Conservation (phyloP, 192 early-diverging fungal species). For the Backusella sp. region DNA sequence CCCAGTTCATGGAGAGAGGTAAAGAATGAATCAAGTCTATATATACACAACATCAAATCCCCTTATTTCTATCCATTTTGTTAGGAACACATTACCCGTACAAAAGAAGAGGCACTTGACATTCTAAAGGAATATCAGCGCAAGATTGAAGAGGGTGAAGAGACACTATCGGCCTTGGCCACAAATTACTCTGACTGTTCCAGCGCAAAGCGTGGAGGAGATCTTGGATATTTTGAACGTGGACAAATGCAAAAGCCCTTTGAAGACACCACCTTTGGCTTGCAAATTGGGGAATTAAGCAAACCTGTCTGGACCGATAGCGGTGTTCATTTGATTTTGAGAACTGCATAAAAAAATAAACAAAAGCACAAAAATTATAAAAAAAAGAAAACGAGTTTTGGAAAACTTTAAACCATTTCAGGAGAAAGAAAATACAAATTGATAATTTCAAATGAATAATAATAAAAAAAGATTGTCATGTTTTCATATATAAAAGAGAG, state of each 20-base stretch:
- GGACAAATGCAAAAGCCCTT: conserved; percentile 93
- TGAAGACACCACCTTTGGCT: conserved; percentile 83
- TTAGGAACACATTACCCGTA: conserved; percentile 80
- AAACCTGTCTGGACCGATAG: conserved; percentile 84
- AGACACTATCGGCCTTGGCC: conserved; percentile 71
- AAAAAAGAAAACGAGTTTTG: neutral
- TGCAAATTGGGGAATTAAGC: conserved; percentile 83
- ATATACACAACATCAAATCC: neutral
- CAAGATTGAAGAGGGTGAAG: conserved; percentile 62
- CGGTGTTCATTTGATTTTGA: conserved; percentile 90
- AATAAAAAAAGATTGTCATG: neutral
- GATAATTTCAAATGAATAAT: neutral
- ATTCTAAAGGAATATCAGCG: conserved; percentile 64
- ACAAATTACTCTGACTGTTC: conserved; percentile 84
- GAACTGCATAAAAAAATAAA: conserved; percentile 66
- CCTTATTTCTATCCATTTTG: too few relatives aligned
- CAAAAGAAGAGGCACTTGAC: conserved; percentile 85
- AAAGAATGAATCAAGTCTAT: neutral
- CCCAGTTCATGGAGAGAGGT: conserved; percentile 92
- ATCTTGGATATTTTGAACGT: conserved; percentile 82
- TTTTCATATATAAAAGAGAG: neutral
- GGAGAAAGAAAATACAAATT: neutral
- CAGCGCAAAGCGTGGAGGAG: conserved; percentile 86
- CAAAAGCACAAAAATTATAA: neutral
- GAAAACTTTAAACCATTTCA: too few relatives aligned